phyloP scores from a whole-genome alignment of 768 basidiomycete genomes.

The Phylloporus sp. region DNA sequence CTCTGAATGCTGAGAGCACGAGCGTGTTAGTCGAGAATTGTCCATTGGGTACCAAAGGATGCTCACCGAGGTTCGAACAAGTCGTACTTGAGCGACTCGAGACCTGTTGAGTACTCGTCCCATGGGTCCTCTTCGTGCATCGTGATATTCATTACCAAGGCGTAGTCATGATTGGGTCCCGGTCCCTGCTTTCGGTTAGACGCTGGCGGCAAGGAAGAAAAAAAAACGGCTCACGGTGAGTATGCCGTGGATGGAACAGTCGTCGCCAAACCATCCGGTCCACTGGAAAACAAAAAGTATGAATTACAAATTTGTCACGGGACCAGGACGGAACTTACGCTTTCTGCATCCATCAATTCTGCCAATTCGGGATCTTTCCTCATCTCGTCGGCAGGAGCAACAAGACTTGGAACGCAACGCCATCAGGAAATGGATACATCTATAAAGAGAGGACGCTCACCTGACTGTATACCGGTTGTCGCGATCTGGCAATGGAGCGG shows the following conservation, averaged over 20 bases:
- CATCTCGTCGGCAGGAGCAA: slow-evolving; percentile 17
- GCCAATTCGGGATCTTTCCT: slow-evolving; percentile 19
- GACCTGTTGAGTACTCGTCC: slow-evolving; percentile 9
- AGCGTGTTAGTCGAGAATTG: not conserved
- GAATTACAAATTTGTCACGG: not conserved
- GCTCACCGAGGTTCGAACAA: slow-evolving; percentile 22
- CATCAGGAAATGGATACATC: not conserved
- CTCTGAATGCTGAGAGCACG: slow-evolving; percentile 13
- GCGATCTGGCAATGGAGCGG: slow-evolving; percentile 2
- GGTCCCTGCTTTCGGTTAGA: slow-evolving; percentile 4
- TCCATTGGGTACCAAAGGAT: no score
- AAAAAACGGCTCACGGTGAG: slow-evolving; percentile 14
- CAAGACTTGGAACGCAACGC: slow-evolving; percentile 4
- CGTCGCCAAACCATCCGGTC: slow-evolving; percentile 21
- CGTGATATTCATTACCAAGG: slow-evolving; percentile 8
- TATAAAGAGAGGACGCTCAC: slow-evolving; percentile 3
- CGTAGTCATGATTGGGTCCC: slow-evolving; percentile 14
- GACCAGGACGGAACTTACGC: slow-evolving; percentile 4
- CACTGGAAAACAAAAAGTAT: slow-evolving; percentile 11
- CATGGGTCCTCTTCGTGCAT: not conserved
- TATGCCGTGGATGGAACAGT: slow-evolving; percentile 14
- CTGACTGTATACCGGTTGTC: slow-evolving; percentile 14
- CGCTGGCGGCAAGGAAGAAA: no score
- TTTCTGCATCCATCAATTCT: slow-evolving; percentile 2
- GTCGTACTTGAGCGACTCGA: slow-evolving; percentile 10